A percentile compares a stretch with the other conserved stretches of the same genome.
Evolutionary conservation across 2,329 filamentous ascomycete species (phyloP).

Genomic region (Epichloe baconii): DNA sequence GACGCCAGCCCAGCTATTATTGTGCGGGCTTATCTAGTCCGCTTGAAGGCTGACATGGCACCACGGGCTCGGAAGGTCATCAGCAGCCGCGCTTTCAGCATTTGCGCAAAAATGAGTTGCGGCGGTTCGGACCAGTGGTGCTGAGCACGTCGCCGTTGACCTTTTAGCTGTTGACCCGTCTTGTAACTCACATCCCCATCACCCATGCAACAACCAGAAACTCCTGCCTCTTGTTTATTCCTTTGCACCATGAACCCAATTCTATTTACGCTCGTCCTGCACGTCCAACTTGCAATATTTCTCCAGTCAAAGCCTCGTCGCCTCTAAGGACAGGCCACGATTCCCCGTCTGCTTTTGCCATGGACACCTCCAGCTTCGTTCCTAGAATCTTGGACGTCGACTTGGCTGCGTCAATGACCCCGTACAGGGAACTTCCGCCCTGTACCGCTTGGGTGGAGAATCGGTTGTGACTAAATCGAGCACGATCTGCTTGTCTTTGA

Average conservation of each 20-base stretch:
- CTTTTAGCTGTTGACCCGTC: background rate
- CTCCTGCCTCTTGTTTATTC: background rate
- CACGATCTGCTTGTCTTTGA: slow-evolving; percentile 48
- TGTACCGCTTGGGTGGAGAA: slow-evolving; percentile 63
- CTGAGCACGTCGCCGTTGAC: background rate
- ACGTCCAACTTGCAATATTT: slow-evolving; percentile 81
- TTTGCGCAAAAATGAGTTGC: background rate
- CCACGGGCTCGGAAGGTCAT: background rate
- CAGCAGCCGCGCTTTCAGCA: background rate
- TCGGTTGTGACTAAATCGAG: slow-evolving; percentile 82
- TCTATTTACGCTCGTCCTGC: slow-evolving; percentile 37
- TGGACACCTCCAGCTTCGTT: slow-evolving; percentile 73
- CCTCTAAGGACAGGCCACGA: slow-evolving; percentile 79
- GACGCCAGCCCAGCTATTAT: background rate
- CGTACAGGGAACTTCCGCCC: slow-evolving; percentile 61
- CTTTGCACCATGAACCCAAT: background rate
- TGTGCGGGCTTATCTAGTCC: background rate
- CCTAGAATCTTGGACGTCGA: slow-evolving; percentile 72
- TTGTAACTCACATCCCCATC: slow-evolving; percentile 1
- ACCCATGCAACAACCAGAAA: background rate
- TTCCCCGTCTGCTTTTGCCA: slow-evolving; percentile 58
- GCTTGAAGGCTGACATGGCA: too few species aligned
- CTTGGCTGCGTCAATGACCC: slow-evolving; percentile 59
- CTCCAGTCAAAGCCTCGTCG: slow-evolving; percentile 54
- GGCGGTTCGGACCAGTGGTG: background rate